Conservation (phyloP, 192 early-diverging fungal genomes). For the Thoreauomyces humboldtii region DNA sequence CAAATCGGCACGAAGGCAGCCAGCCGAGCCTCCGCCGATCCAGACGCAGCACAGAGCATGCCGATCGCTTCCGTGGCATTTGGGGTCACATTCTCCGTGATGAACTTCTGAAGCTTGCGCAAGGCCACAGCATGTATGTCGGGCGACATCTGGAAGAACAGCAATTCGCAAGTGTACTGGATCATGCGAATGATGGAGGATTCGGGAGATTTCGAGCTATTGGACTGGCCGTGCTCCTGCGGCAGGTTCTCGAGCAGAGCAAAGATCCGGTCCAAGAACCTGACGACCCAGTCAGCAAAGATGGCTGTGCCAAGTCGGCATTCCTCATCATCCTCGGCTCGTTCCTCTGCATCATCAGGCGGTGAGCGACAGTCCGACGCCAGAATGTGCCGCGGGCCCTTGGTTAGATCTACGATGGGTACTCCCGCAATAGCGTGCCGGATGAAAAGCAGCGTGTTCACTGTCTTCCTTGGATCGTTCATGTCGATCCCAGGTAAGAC, state of each 20-base stretch:
- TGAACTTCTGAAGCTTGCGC: slow-evolving; percentile 57
- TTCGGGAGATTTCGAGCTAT: slow-evolving; percentile 6
- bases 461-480: slow-evolving; percentile 86
- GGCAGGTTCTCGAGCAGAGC: slow-evolving; percentile 76
- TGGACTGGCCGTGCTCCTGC: slow-evolving; percentile 48
- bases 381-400: slow-evolving; percentile 27
- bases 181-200: slow-evolving; percentile 5
- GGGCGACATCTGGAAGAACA: slow-evolving; percentile 68
- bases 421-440: slow-evolving; percentile 60
- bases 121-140: slow-evolving; percentile 63
- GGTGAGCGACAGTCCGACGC: slow-evolving; percentile 31
- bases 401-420: slow-evolving; percentile 64
- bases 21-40: slow-evolving; percentile 47
- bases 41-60: slow-evolving; percentile 41
- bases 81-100: slow-evolving; percentile 57
- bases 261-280: slow-evolving; percentile 77
- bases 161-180: slow-evolving; percentile 63
- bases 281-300: slow-evolving; percentile 85
- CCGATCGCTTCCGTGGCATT: slow-evolving; percentile 71
- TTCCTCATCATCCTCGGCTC: slow-evolving; percentile 64
- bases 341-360: slow-evolving; percentile 46
- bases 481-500: slow-evolving; percentile 88
- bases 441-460: slow-evolving; percentile 68
- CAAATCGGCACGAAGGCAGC: slow-evolving; percentile 59
- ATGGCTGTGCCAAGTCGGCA: slow-evolving; percentile 69